Evolutionary conservation across 192 early-diverging fungal genomes (phyloP), one percentile per base, ranked within the genome.

Genomic region (Allomyces macrogynus): DNA sequence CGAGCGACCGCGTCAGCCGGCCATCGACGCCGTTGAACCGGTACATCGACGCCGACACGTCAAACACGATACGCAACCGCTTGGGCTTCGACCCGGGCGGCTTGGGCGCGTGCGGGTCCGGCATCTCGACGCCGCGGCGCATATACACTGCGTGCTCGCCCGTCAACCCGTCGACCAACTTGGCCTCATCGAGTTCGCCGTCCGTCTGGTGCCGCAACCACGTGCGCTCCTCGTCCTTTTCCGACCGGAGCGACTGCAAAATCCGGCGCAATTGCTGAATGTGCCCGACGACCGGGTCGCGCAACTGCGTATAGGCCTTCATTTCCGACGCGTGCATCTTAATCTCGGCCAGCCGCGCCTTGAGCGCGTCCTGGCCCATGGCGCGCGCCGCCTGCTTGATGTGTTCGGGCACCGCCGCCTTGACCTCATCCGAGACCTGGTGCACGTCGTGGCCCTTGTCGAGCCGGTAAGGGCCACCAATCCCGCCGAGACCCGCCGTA

Each of bases 151-250:
- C 65, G 22, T 67, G 63, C 57, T 78, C 77, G 11, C 79, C 79
- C 10, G 76, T 75, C 1, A 81, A 61, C n/a, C 77, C 79, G 23
- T 64, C 72, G 12, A 69, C 61, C 32, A 81, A 65, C 63, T 76
- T 78, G 3, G 71, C 67, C 27, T 81, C 79, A 43, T 81, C 79
- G 25, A 81, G 61, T 43, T 81, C 79, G 23, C 79, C 79, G 32
- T 70, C 67, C 14, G 70, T 75, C 67, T 78, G 74, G 64, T 78
- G 75, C 27, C 69, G 63, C 7, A 81, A 43, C 79, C 79, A 81
- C 14, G 70, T 69, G 8, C 79, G 73, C 57, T 81, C 79, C 54
- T 80, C 78, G 63, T 78, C 68, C 60, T 71, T 76, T 12, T 74
- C 71, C 43, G 75, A 72, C 4, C 14, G 63, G 11, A 76, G 75